A percentile compares a stretch with the other conserved stretches of the same genome.
Evolutionary conservation across 345 rosid species (phyloP).

Genomic region (Rhodamnia argentea): DNA sequence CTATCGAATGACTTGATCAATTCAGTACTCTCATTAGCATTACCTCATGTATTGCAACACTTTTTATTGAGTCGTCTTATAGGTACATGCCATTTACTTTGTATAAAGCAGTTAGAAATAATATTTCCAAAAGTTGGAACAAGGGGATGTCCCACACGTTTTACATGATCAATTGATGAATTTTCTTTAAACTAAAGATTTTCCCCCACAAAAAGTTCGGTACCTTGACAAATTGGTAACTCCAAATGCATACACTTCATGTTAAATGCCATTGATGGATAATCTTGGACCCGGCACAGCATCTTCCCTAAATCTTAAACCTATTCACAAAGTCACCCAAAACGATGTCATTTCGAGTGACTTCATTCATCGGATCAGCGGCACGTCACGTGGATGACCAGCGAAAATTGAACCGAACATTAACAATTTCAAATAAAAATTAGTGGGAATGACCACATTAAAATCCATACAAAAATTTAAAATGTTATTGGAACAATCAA

Average conservation of each 20-base stretch:
- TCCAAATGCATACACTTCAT: not conserved
- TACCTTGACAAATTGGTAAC: too few species aligned
- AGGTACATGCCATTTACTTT: not conserved
- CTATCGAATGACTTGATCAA: not conserved
- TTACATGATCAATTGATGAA: too few species aligned
- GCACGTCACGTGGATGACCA: not conserved
- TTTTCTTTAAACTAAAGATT: too few species aligned
- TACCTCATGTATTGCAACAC: not conserved
- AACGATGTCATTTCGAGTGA: fast-evolving
- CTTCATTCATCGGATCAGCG: not conserved
- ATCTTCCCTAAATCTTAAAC: not conserved
- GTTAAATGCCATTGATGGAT: not conserved
- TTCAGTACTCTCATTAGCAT: not conserved
- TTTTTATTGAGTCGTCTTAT: not conserved
- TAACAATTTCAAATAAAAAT: not conserved
- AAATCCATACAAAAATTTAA: not conserved
- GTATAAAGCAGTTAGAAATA: not conserved
- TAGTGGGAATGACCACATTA: not conserved
- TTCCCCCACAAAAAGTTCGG: too few species aligned
- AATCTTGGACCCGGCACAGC: not conserved
- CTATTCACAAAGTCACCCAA: not conserved
- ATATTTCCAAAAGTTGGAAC: not conserved
- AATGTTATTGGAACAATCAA: not conserved
- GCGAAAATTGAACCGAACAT: fast-evolving
- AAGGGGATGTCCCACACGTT: too few species aligned